Percentiles rank a stretch among this genome's conserved stretches.
Conservation (phyloP, 1,284 basidiomycete genomes). For the Leccinum pallidistipes region DNA sequence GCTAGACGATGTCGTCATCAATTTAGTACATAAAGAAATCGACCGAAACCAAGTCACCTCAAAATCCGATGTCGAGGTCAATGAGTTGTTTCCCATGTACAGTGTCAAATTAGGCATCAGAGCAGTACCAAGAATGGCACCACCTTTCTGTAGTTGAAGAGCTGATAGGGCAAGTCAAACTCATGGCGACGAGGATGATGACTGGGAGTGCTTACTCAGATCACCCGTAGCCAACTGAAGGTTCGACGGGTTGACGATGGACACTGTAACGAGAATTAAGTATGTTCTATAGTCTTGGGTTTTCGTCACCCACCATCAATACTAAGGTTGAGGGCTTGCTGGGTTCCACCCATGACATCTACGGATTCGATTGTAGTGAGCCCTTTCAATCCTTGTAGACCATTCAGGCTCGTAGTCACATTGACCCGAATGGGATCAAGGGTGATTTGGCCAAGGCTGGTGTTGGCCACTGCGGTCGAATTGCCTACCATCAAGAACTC, state of each 20-base stretch:
- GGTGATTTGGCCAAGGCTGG: slow-evolving; percentile 66
- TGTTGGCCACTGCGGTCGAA: slow-evolving; percentile 64
- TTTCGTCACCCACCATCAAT: slow-evolving; percentile 48
- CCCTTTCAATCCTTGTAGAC: slow-evolving; percentile 62
- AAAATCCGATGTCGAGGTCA: slow-evolving; percentile 51
- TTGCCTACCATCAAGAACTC: slow-evolving; percentile 64
- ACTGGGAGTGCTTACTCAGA: slow-evolving; percentile 44
- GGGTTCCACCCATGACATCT: slow-evolving; percentile 70
- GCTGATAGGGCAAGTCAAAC: slow-evolving; percentile 30
- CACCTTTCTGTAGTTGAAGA: slow-evolving; percentile 57
- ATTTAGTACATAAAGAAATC: neutral
- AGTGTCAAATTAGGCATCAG: slow-evolving; percentile 60
- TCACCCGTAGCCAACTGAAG: slow-evolving; percentile 63
- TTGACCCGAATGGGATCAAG: slow-evolving; percentile 77
- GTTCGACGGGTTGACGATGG: slow-evolving; percentile 74
- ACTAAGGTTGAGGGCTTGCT: slow-evolving; percentile 58
- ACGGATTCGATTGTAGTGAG: slow-evolving; percentile 61
- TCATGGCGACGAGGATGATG: neutral
- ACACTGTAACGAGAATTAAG: slow-evolving; percentile 38
- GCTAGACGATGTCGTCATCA: slow-evolving; percentile 36
- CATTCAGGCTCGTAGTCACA: slow-evolving; percentile 65
- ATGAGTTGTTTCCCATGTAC: slow-evolving; percentile 56
- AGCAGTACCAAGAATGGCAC: slow-evolving; percentile 55
- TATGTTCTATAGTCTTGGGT: neutral
- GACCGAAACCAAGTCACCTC: slow-evolving; percentile 33